Conservation (phyloP, 371 early-diverging fungal species). For the Mortierella sp. region DNA sequence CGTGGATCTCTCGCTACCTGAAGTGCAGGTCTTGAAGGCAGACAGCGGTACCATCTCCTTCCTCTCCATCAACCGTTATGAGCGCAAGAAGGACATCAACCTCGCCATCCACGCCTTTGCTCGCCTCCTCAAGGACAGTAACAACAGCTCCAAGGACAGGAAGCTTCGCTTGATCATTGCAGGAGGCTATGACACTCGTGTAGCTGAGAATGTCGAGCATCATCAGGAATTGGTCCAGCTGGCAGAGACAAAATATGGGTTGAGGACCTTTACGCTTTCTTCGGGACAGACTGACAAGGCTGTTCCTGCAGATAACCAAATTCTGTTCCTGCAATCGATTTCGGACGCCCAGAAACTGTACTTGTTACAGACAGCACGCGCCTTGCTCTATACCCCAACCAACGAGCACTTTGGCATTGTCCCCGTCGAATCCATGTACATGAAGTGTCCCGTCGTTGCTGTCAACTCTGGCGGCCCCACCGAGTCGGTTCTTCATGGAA, state of each 20-base stretch:
- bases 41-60: slow-evolving; percentile 61
- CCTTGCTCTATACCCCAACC: slow-evolving; percentile 92
- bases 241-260: slow-evolving; percentile 62
- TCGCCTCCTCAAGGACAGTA: slow-evolving; percentile 47
- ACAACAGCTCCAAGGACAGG: neutral
- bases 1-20: slow-evolving; percentile 67
- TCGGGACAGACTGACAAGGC: slow-evolving; percentile 52
- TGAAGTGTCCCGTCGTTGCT: slow-evolving; percentile 89
- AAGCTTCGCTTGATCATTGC: slow-evolving; percentile 81
- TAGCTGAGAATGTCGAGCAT: slow-evolving; percentile 90
- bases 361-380: slow-evolving; percentile 73
- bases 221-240: slow-evolving; percentile 76
- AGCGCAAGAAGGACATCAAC: slow-evolving; percentile 93
- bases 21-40: slow-evolving; percentile 69
- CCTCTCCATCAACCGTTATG: slow-evolving; percentile 93
- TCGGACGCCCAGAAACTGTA: slow-evolving; percentile 83
- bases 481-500: slow-evolving; percentile 80
- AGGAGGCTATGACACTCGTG: slow-evolving; percentile 91
- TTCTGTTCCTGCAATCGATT: slow-evolving; percentile 92
- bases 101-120: slow-evolving; percentile 88
- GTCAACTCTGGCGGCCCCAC: slow-evolving; percentile 89
- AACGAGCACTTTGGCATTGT: slow-evolving; percentile 98
- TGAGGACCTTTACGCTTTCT: slow-evolving; percentile 61
- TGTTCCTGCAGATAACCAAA: slow-evolving; percentile 66
- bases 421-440: slow-evolving; percentile 97